Conservation (phyloP, 805 yeast genomes). For the Ogataea angusta region DNA sequence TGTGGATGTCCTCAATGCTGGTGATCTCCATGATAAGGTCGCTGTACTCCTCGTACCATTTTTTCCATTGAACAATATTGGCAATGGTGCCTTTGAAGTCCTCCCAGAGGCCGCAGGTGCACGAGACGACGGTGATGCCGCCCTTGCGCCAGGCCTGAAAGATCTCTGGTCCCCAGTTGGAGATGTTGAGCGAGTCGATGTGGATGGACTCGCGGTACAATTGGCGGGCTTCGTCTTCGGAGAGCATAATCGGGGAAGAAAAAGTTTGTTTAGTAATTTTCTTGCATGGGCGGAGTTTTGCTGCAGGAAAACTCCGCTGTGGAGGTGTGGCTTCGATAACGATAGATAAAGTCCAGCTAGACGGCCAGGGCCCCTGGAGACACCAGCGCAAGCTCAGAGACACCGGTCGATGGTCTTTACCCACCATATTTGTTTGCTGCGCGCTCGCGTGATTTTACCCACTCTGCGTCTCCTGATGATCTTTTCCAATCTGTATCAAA, state of each 20-base stretch:
- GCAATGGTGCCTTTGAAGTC: constrained; percentile 20
- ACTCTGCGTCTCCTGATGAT: background rate
- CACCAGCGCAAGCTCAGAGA: too few species aligned
- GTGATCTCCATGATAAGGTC: constrained; percentile 19
- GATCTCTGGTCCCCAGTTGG: constrained; percentile 18
- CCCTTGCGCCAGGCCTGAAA: constrained; percentile 20
- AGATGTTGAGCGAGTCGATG: constrained; percentile 19
- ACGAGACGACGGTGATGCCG: constrained; percentile 21
- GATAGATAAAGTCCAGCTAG: background rate
- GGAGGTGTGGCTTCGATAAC: background rate
- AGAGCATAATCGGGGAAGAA: constrained; percentile 10
- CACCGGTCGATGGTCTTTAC: too few species aligned
- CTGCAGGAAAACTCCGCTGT: constrained; percentile 1
- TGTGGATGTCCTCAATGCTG: constrained; percentile 18
- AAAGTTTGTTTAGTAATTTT: background rate
- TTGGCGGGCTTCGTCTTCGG: constrained; percentile 20
- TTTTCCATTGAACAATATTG: constrained; percentile 21
- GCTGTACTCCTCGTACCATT: constrained; percentile 20
- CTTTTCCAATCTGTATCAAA: background rate
- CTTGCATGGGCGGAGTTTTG: constrained; percentile 1
- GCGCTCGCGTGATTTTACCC: too few species aligned
- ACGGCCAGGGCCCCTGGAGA: too few species aligned
- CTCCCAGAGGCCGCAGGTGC: constrained; percentile 22
- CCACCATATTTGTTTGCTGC: too few species aligned
- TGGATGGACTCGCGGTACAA: constrained; percentile 18